Percentiles rank a stretch among this genome's conserved stretches.
Evolutionary conservation across 345 rosid genomes (phyloP).

Genomic region (Limnanthes douglasii): DNA sequence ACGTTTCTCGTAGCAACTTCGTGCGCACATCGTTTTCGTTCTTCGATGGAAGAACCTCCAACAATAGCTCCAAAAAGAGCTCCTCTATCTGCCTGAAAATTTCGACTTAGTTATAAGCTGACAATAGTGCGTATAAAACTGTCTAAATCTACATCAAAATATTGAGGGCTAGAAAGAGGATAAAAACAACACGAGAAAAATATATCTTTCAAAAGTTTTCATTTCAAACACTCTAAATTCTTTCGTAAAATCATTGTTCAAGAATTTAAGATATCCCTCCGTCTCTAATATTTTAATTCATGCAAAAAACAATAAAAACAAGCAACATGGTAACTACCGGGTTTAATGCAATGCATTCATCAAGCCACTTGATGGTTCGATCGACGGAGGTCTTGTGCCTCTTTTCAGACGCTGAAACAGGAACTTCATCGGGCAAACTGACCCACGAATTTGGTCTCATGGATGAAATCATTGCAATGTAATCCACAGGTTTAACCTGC

Average conservation of each 20-base stretch:
- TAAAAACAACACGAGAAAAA: no score
- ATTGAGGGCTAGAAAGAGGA: no score
- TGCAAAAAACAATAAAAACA: no score
- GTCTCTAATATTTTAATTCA: no score
- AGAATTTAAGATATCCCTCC: no score
- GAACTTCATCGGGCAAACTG: slow-evolving; percentile 69
- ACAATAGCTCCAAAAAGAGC: slow-evolving; percentile 59
- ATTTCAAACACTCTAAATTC: no score
- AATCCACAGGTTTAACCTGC: slow-evolving; percentile 49
- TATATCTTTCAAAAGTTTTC: no score
- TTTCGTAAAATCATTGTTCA: no score
- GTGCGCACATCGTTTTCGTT: slow-evolving; percentile 37
- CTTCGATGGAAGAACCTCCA: slow-evolving; percentile 50
- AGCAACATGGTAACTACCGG: no score
- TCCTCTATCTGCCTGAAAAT: slow-evolving; percentile 42
- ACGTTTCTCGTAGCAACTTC: slow-evolving; percentile 36
- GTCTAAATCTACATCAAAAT: no score
- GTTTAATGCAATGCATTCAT: slow-evolving; percentile 40
- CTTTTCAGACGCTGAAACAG: slow-evolving; percentile 47
- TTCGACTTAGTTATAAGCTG: slow-evolving; percentile 5
- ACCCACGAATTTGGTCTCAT: slow-evolving; percentile 48
- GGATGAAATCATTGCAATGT: slow-evolving; percentile 51
- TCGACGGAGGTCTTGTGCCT: slow-evolving; percentile 50
- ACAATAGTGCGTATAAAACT: not conserved
- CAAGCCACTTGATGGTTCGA: slow-evolving; percentile 65